Percentiles rank a stretch among this genome's conserved stretches.
Evolutionary conservation across 441 rosid species (phyloP).

Genomic region (Gossypium trilobum): DNA sequence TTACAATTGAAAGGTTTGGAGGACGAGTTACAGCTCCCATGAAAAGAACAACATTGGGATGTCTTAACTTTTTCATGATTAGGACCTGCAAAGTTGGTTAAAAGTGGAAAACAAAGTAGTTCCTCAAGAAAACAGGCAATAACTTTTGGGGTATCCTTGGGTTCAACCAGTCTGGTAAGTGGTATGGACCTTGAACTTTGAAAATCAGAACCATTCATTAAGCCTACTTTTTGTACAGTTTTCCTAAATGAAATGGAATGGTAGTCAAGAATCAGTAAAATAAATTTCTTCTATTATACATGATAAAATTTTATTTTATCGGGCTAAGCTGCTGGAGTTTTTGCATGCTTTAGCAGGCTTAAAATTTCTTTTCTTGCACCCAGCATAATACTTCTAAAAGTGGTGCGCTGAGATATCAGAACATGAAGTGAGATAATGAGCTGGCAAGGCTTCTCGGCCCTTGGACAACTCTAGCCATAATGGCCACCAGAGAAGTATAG

Average conservation of each 20-base stretch:
- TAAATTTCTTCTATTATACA: neutral
- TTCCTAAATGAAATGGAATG: neutral
- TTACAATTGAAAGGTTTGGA: slow-evolving; percentile 64
- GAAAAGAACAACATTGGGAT: slow-evolving; percentile 77
- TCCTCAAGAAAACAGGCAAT: neutral
- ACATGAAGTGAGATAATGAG: neutral
- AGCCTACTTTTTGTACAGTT: neutral
- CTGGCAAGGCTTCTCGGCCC: neutral
- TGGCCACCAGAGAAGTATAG: neutral
- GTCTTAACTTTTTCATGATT: slow-evolving; percentile 56
- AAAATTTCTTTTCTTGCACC: neutral
- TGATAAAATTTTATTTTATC: neutral
- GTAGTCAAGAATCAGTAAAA: neutral
- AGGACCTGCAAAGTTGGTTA: slow-evolving; percentile 34
- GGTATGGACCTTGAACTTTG: neutral
- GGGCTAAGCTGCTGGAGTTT: neutral
- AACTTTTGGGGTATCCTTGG: neutral
- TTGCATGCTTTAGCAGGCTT: slow-evolving; percentile 5
- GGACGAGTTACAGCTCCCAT: slow-evolving; percentile 80
- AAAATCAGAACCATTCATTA: neutral
- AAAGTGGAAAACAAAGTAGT: neutral
- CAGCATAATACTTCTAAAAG: neutral
- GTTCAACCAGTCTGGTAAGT: neutral
- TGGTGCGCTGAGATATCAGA: neutral
- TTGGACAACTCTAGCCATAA: neutral